These are phyloP conservation scores for Hondaea fermentalgiana DNA, from an alignment of 108 stramenopile genomes.

Conservation along the genomic window DNA sequence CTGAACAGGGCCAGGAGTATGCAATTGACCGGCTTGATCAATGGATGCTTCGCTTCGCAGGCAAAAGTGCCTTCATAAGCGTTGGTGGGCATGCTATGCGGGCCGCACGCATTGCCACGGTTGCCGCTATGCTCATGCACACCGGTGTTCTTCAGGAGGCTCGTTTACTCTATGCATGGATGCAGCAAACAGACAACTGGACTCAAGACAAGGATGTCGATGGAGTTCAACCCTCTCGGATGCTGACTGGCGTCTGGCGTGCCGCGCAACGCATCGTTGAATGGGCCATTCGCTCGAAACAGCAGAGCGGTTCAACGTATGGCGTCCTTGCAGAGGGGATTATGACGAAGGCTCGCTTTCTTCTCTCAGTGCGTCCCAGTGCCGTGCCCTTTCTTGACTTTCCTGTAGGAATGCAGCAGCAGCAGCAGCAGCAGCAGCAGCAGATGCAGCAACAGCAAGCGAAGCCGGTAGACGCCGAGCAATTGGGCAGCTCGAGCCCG, in stretches of 20 bases:
- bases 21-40: not conserved
- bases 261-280: not conserved
- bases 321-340: not conserved
- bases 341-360: not conserved
- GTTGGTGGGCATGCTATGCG: not conserved
- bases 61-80: not conserved
- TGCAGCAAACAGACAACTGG: not conserved
- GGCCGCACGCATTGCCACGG: not conserved
- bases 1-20: not conserved
- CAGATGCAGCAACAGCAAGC: not conserved
- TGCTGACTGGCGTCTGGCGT: not conserved
- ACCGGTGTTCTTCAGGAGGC: conserved; percentile 5
- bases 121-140: conserved; percentile 7
- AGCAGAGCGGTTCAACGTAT: not conserved
- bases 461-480: too few species aligned
- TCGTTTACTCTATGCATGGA: not conserved
- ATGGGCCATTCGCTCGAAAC: not conserved
- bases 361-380: not conserved
- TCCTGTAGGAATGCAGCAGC: not conserved
- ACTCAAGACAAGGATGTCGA: not conserved
- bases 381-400: not conserved
- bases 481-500: too few species aligned
- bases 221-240: not conserved
- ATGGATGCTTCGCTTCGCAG: not conserved
- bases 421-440: not conserved